Base-by-base conservation (phyloP, 768 basidiomycete genomes). In the Suillus paluster region DNA sequence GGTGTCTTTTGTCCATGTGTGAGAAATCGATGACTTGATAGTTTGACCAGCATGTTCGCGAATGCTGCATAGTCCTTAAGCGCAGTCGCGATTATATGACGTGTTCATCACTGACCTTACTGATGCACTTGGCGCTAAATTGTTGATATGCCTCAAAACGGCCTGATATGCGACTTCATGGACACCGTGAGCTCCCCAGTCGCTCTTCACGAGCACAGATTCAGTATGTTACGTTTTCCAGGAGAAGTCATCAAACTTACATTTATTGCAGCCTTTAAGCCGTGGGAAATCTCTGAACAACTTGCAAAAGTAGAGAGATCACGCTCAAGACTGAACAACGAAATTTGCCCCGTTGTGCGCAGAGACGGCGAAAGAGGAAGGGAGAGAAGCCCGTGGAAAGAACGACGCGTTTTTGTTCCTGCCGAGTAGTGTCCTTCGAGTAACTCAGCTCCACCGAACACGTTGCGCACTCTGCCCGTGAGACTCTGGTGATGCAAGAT, bases 151-250 rank as follows among this genome's bases (percentile, higher is more conserved):
- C 50, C 97, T 81, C 58, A 92, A 75, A 2, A 91, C 87, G 19
- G 86, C 87, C 71, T 98, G 94, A 67, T 97, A 98, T 7, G 89
- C 86, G 12, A 95, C 65, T 70, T 97, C 94, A 69, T 97, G 93
- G 62, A 80, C 70, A 5, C 87, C 86, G 27, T 67, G 68, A 23
- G 63, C 63, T 8, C 68, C 70, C 49, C 70, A 66, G 39, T 80
- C 79, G 80, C 83, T 84, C 63, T 44, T 59, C n/a, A 33, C n/a
- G 12, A 59, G 17, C 14, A 27, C 11, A 23, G 3, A 44, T 41
- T 58, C 41, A 57, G 19, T 44, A 36, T n/a, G 4, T 23, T 30
- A 21, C 17, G 10, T 6, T 25, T 25, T 19, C 17, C 52, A 63
- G 68, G 65, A 64, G 66, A 70, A 79, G 80, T 80, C 73, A 83